Conservation (phyloP, 139 green algal genomes). For the Mesotaenium endlicherianum region DNA sequence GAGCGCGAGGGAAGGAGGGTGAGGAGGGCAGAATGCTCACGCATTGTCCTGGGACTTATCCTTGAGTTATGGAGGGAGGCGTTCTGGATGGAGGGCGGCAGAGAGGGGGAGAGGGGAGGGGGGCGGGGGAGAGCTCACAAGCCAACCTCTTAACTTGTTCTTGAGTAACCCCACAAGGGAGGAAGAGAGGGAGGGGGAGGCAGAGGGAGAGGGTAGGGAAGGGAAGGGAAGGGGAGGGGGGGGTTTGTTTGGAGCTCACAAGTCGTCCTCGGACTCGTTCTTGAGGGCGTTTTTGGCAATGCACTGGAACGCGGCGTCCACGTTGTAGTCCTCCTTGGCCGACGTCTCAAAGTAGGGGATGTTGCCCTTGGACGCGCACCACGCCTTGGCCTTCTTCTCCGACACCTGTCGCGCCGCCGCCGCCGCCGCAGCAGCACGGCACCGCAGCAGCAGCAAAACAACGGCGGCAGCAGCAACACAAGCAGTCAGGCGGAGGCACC, state of each 20-base stretch:
- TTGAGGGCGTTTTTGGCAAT: constrained; percentile 88
- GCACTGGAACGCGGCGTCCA: constrained; percentile 85
- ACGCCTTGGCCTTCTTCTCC: constrained; percentile 92
- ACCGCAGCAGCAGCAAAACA: no score
- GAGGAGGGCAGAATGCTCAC: no score
- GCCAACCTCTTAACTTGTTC: background rate
- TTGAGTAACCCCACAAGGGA: constrained; percentile 3
- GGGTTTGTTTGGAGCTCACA: constrained; percentile 62
- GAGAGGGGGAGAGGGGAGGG: background rate
- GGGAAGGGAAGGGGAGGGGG: background rate
- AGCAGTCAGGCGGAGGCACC: no score
- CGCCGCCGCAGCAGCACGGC: no score
- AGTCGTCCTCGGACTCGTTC: constrained; percentile 90
- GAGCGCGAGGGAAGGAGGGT: no score
- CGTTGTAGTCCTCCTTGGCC: constrained; percentile 90
- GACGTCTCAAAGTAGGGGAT: constrained; percentile 96
- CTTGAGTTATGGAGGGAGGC: no score
- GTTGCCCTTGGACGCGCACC: constrained; percentile 84
- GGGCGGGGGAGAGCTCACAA: background rate
- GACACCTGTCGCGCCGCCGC: constrained; percentile 51
- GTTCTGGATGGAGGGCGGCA: no score
- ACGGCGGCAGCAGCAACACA: no score
- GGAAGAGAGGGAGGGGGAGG: background rate
- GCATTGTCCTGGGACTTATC: no score
- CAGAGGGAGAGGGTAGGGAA: background rate